Percentiles rank a stretch among this genome's conserved stretches.
phyloP scores from a whole-genome alignment of 2,329 filamentous ascomycete genomes.

The Xylaria sp. region DNA sequence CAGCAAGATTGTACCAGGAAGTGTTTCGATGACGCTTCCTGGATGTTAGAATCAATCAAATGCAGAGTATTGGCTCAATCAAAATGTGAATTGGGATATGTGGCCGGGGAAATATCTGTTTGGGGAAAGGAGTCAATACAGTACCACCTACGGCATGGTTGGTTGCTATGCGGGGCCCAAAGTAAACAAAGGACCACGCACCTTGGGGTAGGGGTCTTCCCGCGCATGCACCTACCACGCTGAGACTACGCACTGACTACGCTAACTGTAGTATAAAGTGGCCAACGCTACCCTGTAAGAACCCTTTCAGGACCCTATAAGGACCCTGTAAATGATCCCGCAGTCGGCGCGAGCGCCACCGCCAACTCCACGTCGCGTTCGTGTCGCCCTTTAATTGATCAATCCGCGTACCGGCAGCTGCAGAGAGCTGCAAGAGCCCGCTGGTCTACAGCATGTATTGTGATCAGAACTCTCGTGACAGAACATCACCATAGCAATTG shows the following conservation, averaged over 20 bases:
- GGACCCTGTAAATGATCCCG: not conserved
- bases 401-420: constrained; percentile 5
- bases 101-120: constrained; percentile 10
- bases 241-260: constrained; percentile 1
- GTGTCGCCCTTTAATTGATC: constrained; percentile 39
- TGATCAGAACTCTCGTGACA: constrained; percentile 9
- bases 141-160: not conserved
- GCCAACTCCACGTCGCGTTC: constrained; percentile 26
- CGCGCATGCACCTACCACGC: not conserved
- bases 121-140: constrained; percentile 10
- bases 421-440: not conserved
- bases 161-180: constrained; percentile 46
- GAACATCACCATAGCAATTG: constrained; percentile 35
- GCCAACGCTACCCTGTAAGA: not conserved
- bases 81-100: not conserved
- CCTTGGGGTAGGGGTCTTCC: constrained; percentile 18
- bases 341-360: constrained; percentile 4
- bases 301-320: constrained; percentile 3
- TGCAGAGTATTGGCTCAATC: not conserved
- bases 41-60: not conserved
- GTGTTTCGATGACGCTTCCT: not conserved
- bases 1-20: not conserved
- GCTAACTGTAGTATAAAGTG: constrained; percentile 1
- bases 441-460: constrained; percentile 1
- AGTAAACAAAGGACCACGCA: constrained; percentile 46